Conservation (phyloP, 2,329 filamentous ascomycete genomes). For the Neurospora sp. region DNA sequence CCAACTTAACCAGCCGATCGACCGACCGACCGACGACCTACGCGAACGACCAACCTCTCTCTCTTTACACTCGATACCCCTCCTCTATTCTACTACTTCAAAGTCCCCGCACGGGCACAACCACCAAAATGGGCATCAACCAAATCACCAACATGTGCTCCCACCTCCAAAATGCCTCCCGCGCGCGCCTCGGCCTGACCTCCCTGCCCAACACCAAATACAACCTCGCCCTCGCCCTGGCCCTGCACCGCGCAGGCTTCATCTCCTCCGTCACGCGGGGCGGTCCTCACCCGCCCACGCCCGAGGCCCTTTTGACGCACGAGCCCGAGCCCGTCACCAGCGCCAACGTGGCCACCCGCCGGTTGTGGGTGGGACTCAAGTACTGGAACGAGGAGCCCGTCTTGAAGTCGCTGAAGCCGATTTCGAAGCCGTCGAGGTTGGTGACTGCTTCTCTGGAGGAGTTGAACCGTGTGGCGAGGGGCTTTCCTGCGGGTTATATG, state of each 20-base stretch:
- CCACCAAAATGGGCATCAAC: constrained; percentile 40
- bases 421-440: constrained; percentile 65
- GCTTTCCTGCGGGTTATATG: constrained; percentile 58
- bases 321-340: constrained; percentile 51
- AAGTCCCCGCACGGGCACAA: not conserved
- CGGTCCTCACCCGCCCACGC: constrained; percentile 45
- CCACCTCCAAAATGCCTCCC: constrained; percentile 81
- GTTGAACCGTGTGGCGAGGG: constrained; percentile 57
- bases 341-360: constrained; percentile 60
- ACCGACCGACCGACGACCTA: not conserved
- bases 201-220: constrained; percentile 73
- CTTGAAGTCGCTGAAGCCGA: constrained; percentile 51
- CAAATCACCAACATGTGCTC: constrained; percentile 75
- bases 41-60: not conserved
- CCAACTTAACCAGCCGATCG: too few species aligned
- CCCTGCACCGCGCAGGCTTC: constrained; percentile 75
- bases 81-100: not conserved
- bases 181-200: constrained; percentile 73
- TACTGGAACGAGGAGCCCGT: constrained; percentile 81
- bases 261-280: constrained; percentile 67
- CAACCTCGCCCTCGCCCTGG: constrained; percentile 65
- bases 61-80: not conserved
- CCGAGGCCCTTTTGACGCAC: constrained; percentile 28
- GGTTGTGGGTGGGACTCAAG: constrained; percentile 84
- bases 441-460: constrained; percentile 55